Evolutionary conservation across 257 asterid genomes (phyloP).

Genomic region (Solanum clarkiae): DNA sequence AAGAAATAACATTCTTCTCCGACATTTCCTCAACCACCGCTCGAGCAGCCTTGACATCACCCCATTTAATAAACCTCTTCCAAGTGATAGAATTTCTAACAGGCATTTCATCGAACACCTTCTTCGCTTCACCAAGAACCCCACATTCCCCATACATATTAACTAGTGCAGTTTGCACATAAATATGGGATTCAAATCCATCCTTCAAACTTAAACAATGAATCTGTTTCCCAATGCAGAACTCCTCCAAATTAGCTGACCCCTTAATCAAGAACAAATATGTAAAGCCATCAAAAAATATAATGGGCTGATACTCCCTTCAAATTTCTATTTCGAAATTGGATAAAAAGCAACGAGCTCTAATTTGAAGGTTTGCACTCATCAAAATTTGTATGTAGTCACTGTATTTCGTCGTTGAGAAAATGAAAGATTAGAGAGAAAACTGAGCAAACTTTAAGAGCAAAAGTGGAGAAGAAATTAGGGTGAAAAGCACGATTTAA

Average conservation of each 20-base stretch:
- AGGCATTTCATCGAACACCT: conserved; percentile 57
- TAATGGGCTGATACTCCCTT: not conserved
- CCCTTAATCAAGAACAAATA: conserved; percentile 57
- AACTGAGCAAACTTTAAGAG: too few species aligned
- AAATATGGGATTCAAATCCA: conserved; percentile 38
- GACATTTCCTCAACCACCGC: conserved; percentile 44
- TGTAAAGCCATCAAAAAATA: conserved; percentile 46
- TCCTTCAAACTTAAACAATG: conserved; percentile 29
- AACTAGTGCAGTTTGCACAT: conserved; percentile 58
- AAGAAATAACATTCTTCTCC: conserved; percentile 52
- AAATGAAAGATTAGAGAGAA: too few species aligned
- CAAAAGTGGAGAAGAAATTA: too few species aligned
- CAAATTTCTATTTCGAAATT: too few species aligned
- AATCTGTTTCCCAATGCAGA: conserved; percentile 26
- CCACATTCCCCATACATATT: conserved; percentile 52
- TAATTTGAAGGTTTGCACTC: too few species aligned
- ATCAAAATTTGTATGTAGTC: too few species aligned
- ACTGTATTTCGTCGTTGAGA: too few species aligned
- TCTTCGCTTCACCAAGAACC: conserved; percentile 24
- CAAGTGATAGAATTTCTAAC: conserved; percentile 49
- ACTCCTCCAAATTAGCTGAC: conserved; percentile 12
- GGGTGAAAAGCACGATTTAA: too few species aligned
- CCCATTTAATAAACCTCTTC: conserved; percentile 67
- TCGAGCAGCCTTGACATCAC: conserved; percentile 35
- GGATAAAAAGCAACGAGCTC: too few species aligned